phyloP scores from a whole-genome alignment of 495 filamentous ascomycete species.

The Penicillium taxi region DNA sequence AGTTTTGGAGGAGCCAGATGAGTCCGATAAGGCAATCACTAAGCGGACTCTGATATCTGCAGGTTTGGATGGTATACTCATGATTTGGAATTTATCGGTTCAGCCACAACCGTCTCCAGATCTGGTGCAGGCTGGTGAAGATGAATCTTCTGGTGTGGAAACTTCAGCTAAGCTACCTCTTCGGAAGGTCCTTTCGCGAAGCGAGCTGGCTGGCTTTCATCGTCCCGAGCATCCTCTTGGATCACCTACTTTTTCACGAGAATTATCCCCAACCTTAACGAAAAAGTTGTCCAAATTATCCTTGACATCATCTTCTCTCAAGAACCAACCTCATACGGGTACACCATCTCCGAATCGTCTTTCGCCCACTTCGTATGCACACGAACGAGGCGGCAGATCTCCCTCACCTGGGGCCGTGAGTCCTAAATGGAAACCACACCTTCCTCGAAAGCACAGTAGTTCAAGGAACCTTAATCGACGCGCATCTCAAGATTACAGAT shows the following conservation, averaged over 20 bases:
- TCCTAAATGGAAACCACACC: constrained; percentile 20
- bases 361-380: constrained; percentile 24
- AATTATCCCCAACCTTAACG: constrained; percentile 57
- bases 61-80: constrained; percentile 76
- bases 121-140: constrained; percentile 16
- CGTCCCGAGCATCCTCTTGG: constrained; percentile 38
- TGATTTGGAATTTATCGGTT: constrained; percentile 66
- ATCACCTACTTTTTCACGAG: constrained; percentile 47
- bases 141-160: constrained; percentile 45
- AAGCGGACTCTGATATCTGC: constrained; percentile 59
- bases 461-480: constrained; percentile 28
- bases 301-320: constrained; percentile 26
- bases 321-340: constrained; percentile 20
- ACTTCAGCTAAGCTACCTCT: constrained; percentile 57
- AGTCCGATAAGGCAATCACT: constrained; percentile 28
- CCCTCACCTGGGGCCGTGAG: constrained; percentile 42
- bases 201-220: constrained; percentile 71
- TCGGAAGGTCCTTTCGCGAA: constrained; percentile 64
- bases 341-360: constrained; percentile 29
- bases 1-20: constrained; percentile 50
- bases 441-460: constrained; percentile 15
- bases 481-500: constrained; percentile 51
- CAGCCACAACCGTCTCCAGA: constrained; percentile 33
- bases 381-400: constrained; percentile 31
- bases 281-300: constrained; percentile 47